Base-by-base conservation (phyloP, 495 filamentous ascomycete species). In the Trichoderma gamsii region DNA sequence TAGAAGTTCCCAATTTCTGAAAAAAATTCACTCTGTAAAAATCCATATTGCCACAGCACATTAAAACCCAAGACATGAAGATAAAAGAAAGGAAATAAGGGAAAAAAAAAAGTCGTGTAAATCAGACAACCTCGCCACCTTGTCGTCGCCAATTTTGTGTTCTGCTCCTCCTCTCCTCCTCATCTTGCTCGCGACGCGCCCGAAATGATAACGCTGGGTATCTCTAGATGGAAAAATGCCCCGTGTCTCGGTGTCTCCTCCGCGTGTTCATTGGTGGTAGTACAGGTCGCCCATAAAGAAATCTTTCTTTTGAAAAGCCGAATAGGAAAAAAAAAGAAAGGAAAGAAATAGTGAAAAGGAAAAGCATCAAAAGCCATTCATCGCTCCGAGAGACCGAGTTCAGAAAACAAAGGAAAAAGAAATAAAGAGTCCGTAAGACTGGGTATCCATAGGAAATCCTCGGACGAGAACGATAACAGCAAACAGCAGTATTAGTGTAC, bases 81-180 rank as follows among this genome's bases (percentile, higher is more conserved):
- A 23, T 16, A 21, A 66, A 25, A 18, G 18, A 63, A 41, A 68
- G 25, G 35, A 35, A 66, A 67, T 38, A 44, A 12, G 43, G 43
- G n/a, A 51, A 65, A n/a, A 25, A 68, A 64, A 64, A 68, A 71
- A 65, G 71, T 69, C 63, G 32, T 56, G 43, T 66, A 32, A 67
- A 23, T 59, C 64, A 56, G 43, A 49, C 65, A 67, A 56, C 65
- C 46, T 29, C 44, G 46, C 25, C 44, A 51, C 41, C 65, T 23
- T 66, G 49, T 25, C 65, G 56, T 61, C 56, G 56, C 56, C 25
- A 29, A 21, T 61, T 61, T 61, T 61, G 29, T n/a, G 4, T 61
- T n/a, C 15, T 61, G 12, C 23, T 29, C 32, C 63, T 65, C 25
- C 63, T 41, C 63, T 64, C 63, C 63, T 21, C 29, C 63, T n/a